Evolutionary conservation across 352 stramenopile species (phyloP).

Genomic region (Phytophthora sansomeana): DNA sequence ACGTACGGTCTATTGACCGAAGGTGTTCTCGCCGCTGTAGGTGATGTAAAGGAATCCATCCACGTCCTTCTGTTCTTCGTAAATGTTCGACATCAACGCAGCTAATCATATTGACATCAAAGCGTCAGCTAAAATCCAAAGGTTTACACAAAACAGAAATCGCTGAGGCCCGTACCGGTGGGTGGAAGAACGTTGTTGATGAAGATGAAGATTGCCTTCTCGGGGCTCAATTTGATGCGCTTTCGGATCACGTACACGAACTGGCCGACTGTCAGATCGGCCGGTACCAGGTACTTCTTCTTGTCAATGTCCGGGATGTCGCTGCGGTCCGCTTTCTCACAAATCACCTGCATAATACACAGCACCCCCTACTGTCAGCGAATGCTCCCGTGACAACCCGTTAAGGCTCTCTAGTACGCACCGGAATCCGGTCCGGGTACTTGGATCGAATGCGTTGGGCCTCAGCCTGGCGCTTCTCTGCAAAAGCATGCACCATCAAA

Average conservation of each 20-base stretch:
- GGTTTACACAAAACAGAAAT: background rate
- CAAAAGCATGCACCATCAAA: conserved; percentile 23
- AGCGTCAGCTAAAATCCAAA: background rate
- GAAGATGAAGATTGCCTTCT: conserved; percentile 99
- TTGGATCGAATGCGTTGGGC: conserved; percentile 98
- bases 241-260: conserved; percentile 99
- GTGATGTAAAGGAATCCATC: conserved; percentile 99
- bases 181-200: conserved; percentile 98
- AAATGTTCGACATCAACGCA: conserved; percentile 99
- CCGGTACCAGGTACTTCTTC: conserved; percentile 99
- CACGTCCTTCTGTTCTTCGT: conserved; percentile 99
- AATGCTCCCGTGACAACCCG: background rate
- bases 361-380: background rate
- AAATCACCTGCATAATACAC: conserved; percentile 76
- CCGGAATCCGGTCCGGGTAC: conserved; percentile 98
- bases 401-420: conserved; percentile 26
- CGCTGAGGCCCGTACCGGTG: conserved; percentile 72
- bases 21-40: conserved; percentile 99
- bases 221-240: conserved; percentile 98
- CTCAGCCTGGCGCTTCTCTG: conserved; percentile 98
- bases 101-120: conserved; percentile 47
- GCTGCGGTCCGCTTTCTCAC: conserved; percentile 96
- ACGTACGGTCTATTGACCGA: conserved; percentile 83
- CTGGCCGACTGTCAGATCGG: conserved; percentile 97
- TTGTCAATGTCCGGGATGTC: conserved; percentile 99